Evolutionary conservation across 495 filamentous ascomycete genomes (phyloP).

Genomic region (Platismatia glauca): DNA sequence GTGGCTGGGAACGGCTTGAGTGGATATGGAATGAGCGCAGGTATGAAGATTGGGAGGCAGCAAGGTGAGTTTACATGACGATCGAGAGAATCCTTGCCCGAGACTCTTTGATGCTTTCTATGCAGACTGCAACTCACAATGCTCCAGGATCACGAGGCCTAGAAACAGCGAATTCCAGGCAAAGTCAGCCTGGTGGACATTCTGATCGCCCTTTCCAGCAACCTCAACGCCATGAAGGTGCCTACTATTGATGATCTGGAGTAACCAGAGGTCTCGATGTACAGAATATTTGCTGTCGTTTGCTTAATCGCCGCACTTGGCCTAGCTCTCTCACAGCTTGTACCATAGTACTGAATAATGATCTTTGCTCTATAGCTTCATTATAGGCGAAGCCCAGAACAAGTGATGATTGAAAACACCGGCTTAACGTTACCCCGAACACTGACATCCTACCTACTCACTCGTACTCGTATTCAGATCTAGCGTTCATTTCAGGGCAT

Average conservation of each 20-base stretch:
- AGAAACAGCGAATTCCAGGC: neutral
- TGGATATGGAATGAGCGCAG: slow-evolving; percentile 43
- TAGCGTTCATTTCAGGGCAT: too few relatives aligned
- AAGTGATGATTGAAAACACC: too few relatives aligned
- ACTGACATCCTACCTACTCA: too few relatives aligned
- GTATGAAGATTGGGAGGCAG: slow-evolving; percentile 33
- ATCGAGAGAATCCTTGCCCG: neutral
- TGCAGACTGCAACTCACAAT: neutral
- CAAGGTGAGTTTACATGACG: slow-evolving; percentile 2
- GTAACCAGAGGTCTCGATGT: neutral
- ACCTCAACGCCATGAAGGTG: slow-evolving; percentile 1
- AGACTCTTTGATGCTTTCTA: neutral
- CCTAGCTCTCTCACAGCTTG: neutral
- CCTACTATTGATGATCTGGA: neutral
- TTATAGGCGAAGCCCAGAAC: neutral
- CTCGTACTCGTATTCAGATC: neutral
- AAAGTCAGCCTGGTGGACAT: neutral
- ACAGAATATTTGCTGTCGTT: neutral
- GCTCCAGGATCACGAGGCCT: neutral
- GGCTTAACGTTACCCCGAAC: too few relatives aligned
- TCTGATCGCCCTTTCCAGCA: neutral
- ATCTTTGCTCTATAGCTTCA: neutral
- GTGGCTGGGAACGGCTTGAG: slow-evolving; percentile 22
- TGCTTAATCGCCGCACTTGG: neutral
- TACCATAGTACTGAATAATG: neutral